A percentile compares a stretch with the other conserved stretches of the same genome.
phyloP scores from a whole-genome alignment of 2,329 filamentous ascomycete species.

The Davidsoniella virescens region DNA sequence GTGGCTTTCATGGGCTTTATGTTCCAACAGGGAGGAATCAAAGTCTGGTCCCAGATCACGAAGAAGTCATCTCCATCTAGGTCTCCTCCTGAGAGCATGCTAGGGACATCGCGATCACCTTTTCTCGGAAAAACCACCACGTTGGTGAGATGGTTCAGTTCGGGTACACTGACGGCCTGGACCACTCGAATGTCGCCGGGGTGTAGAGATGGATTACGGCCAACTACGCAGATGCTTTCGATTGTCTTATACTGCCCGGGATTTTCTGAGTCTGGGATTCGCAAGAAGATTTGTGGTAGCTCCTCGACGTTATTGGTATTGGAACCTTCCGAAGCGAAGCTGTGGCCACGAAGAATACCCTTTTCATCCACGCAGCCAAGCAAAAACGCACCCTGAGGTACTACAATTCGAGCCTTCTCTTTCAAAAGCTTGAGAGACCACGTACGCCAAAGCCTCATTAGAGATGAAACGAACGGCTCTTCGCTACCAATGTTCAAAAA shows the following conservation, averaged over 20 bases:
- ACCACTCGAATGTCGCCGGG: conserved; percentile 85
- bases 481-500: conserved; percentile 46
- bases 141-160: conserved; percentile 62
- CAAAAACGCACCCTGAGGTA: conserved; percentile 73
- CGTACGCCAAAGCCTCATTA: conserved; percentile 70
- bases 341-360: conserved; percentile 55
- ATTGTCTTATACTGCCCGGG: conserved; percentile 51
- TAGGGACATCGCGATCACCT: conserved; percentile 70
- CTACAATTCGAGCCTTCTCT: conserved; percentile 73
- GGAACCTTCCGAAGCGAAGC: conserved; percentile 26
- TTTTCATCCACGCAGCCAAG: conserved; percentile 85
- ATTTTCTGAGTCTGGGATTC: conserved; percentile 47
- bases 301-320: conserved; percentile 28
- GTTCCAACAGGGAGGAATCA: conserved; percentile 59
- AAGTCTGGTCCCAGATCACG: conserved; percentile 69
- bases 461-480: conserved; percentile 70
- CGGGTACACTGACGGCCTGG: conserved; percentile 57
- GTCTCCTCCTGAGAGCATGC: conserved; percentile 93
- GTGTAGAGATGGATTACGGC: conserved; percentile 85
- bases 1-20: conserved; percentile 53
- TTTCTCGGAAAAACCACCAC: conserved; percentile 75
- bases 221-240: conserved; percentile 64
- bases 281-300: conserved; percentile 78
- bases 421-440: conserved; percentile 85
- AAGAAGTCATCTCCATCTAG: conserved; percentile 94